phyloP scores from a whole-genome alignment of 164 flowering plant genomes.

The Amborella trichopoda region DNA sequence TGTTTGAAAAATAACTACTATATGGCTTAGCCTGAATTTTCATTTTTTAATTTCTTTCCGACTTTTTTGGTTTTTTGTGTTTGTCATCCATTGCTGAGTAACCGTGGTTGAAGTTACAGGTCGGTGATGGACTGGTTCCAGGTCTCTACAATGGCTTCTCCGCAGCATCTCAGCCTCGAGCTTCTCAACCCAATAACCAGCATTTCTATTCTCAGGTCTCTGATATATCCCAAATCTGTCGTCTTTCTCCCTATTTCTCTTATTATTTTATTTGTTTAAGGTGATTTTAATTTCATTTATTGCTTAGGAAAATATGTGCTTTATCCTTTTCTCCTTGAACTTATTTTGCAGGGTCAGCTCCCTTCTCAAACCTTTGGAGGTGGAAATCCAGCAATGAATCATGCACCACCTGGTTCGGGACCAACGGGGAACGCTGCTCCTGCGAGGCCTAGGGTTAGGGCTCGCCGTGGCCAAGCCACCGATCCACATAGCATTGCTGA shows the following conservation, averaged over 20 bases:
- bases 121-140: conserved; percentile 38
- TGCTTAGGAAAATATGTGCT: background rate
- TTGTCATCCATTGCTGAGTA: no score
- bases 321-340: background rate
- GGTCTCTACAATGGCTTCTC: conserved; percentile 45
- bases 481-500: conserved; percentile 99
- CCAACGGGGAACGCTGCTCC: conserved; percentile 30
- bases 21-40: background rate
- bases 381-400: conserved; percentile 26
- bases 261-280: background rate
- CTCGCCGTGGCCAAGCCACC: conserved; percentile 95
- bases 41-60: background rate
- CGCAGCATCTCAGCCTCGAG: conserved; percentile 35
- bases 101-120: no score
- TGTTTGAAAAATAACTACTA: background rate
- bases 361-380: conserved; percentile 34
- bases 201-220: conserved; percentile 45
- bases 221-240: conserved; percentile 20
- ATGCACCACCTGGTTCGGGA: conserved; percentile 24
- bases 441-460: conserved; percentile 68
- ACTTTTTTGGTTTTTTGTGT: background rate
- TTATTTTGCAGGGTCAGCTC: conserved; percentile 18
- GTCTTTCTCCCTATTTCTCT: background rate
- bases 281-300: background rate
- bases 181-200: conserved; percentile 27